phyloP scores from a whole-genome alignment of 768 basidiomycete species.

The Nidula microcarpa region DNA sequence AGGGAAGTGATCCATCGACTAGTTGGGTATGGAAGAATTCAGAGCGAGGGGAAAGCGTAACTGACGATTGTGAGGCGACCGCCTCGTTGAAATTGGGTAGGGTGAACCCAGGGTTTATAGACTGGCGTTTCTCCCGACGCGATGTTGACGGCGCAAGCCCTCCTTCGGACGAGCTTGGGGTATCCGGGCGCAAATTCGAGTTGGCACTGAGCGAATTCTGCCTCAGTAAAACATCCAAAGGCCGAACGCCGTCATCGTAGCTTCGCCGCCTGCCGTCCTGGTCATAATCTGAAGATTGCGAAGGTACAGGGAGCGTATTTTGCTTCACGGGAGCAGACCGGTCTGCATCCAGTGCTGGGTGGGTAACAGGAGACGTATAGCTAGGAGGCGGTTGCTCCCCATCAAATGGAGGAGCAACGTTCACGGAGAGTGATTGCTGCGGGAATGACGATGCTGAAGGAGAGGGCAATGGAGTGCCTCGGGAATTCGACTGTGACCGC shows the following conservation, averaged over 20 bases:
- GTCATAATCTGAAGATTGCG: constrained; percentile 11
- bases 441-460: constrained; percentile 14
- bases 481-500: constrained; percentile 5
- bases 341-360: constrained; percentile 2
- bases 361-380: constrained; percentile 1
- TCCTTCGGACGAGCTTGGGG: constrained; percentile 4
- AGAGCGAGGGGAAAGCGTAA: constrained; percentile 26
- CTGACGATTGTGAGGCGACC: constrained; percentile 12
- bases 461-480: constrained; percentile 6
- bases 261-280: constrained; percentile 33
- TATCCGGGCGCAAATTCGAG: neutral
- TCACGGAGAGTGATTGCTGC: constrained; percentile 36
- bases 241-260: constrained; percentile 42
- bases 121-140: constrained; percentile 40
- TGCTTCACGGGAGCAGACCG: constrained; percentile 27
- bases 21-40: constrained; percentile 17
- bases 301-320: constrained; percentile 36
- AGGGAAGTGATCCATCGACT: constrained; percentile 18
- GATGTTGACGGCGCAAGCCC: constrained; percentile 30
- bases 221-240: constrained; percentile 32
- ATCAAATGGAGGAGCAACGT: constrained; percentile 36
- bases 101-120: constrained; percentile 43
- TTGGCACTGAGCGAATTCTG: constrained; percentile 15
- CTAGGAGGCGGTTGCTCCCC: neutral
- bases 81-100: constrained; percentile 27